Conservation (phyloP, 441 rosid species). For the Bocquillonia castaneifolia region DNA sequence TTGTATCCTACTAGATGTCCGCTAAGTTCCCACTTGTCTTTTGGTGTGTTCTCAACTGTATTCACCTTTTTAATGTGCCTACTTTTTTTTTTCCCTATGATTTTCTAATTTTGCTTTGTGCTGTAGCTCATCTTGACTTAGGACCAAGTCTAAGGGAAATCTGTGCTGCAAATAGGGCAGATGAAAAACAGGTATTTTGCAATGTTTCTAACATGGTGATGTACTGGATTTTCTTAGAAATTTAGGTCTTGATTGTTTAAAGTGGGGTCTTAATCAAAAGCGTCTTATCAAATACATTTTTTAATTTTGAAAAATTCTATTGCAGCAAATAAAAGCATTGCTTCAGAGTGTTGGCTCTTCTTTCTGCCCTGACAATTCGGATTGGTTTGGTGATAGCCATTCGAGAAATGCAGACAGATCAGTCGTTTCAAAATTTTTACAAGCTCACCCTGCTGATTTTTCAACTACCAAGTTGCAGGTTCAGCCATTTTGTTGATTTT, state of each 20-base stretch:
- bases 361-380: constrained; percentile 67
- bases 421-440: constrained; percentile 70
- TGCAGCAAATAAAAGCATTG: constrained; percentile 91
- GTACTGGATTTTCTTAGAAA: neutral
- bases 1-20: neutral
- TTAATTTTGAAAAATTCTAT: constrained; percentile 18
- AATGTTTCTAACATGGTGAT: constrained; percentile 15
- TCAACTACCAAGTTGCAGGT: constrained; percentile 85
- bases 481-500: constrained; percentile 14
- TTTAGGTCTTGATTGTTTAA: constrained; percentile 9
- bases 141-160: constrained; percentile 86
- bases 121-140: constrained; percentile 65
- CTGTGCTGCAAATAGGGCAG: constrained; percentile 79
- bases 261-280: neutral
- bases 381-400: constrained; percentile 65
- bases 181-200: constrained; percentile 75
- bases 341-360: constrained; percentile 67
- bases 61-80: constrained; percentile 2
- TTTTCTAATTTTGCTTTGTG: constrained; percentile 13
- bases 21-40: neutral
- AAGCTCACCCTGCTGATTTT: constrained; percentile 79
- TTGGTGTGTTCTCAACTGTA: neutral
- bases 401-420: constrained; percentile 77
- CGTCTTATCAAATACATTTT: constrained; percentile 12
- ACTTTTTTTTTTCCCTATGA: neutral